Evolutionary conservation across 495 filamentous ascomycete species (phyloP), one percentile per base, ranked within the genome.

Genomic region (Aspergillus campestris): DNA sequence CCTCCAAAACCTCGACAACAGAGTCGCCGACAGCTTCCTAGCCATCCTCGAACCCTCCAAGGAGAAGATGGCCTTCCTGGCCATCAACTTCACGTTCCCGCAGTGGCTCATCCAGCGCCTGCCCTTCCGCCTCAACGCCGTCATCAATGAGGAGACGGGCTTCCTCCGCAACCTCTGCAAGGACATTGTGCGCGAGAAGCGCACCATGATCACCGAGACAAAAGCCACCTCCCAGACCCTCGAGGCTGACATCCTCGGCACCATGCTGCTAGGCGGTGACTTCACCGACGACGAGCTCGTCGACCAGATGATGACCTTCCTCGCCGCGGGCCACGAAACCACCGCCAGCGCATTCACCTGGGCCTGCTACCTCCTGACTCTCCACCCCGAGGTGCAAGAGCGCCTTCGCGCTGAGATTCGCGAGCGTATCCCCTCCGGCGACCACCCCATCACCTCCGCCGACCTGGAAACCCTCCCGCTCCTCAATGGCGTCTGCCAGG

Each of bases 241-340:
- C 1, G 86, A 84, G 31, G 61, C 78, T 8, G 89, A 95, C 57
- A 91, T 95, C 50, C 73, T 95, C 8, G 64, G 62, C 7, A 63
- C 65, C 1, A 69, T 71, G 56, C 64, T 71, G 61, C 38, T 68
- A 29, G 55, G 64, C 1, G 84, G 84, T 8, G 79, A 75, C 27
- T 76, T 80, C 36, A 66, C 71, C 0, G 75, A 78, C 38, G 65
- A 72, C 0, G 64, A 69, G 31, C 48, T 80, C 6, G 70, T 75
- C 0, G 72, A 78, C 48, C 76, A 80, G 51, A 66, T 78, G 57
- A 57, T 78, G 42, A 80, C 74, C 0, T 78, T 78, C 40, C 52
- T 80, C 0, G 71, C 73, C 13, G 75, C 75, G 6, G 68, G 67
- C 4, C 75, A 78, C 42, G 76, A 78, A 65, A 78, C 76, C 14